Base-by-base conservation (phyloP, 768 basidiomycete species). In the Artomyces pyxidatus region DNA sequence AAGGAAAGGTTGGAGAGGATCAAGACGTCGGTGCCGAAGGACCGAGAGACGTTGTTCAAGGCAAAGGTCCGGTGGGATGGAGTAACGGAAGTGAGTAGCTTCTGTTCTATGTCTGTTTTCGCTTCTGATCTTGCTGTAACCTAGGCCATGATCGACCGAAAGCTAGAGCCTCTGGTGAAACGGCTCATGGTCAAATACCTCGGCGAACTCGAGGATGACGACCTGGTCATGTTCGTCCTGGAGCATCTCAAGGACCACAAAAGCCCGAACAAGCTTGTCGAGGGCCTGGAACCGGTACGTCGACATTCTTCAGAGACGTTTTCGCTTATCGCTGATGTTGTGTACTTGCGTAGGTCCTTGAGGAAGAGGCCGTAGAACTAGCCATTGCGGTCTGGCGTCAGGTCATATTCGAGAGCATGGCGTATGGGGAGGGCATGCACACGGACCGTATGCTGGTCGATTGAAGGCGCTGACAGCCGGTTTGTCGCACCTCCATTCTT, bases 161-260 rank as follows among this genome's bases (percentile, higher is more conserved):
- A 95, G 66, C 72, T 97, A 16, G 86, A 91, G 63, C 84, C 89
- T 26, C 69, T 94, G 46, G 80, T 92, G 23, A 86, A 88, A 54
- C 77, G 79, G 7, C 74, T 85, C 56, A 91, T 97, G 81, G 74
- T 77, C 29, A 85, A 87, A 63, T 90, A 88, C 59, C 79, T 97
- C 11, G 93, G 92, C 50, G 91, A 94, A 60, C 76, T 92, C 60
- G 89, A 93, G 52, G 93, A 95, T 60, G 89, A 93, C 53, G 93
- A 97, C 61, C 75, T 96, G 51, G 84, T 92, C 49, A 88, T 95
- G 80, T 96, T 92, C 63, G 90, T 88, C 7, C 69, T 95, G 11
- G 93, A 96, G 63, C 91, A 95, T 63, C 69, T 96, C 40, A 88
- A 89, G 64, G 94, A 95, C 56, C 87, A 89, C 62, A 94, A 93